Evolutionary conservation across 1,139 yeast species (phyloP), one percentile per base, ranked within the genome.

Genomic region (Suhomyces bolitotheri): DNA sequence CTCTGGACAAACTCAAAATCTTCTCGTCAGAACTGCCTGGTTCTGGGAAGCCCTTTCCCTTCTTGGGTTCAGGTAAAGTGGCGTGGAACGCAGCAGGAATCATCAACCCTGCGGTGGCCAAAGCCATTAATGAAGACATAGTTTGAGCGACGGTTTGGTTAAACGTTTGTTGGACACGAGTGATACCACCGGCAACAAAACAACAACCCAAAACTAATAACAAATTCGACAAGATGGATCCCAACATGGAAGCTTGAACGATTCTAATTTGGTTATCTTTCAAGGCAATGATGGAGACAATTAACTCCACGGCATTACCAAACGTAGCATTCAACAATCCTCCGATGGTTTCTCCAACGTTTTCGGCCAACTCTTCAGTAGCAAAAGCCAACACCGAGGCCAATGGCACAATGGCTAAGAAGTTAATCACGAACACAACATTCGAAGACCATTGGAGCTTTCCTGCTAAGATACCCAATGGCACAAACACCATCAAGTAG

Each of bases 131-230:
- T 3, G 96, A 87, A 20, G 92, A 80, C 97, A 94, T 92, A 13
- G 97, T 89, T 49, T 92, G 97, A 6, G 98, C 98, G 8, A 90
- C 97, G 0, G 97, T 90, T 61, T 84, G 95, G 67, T 90, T 90
- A 65, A 94, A 92, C 4, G 76, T 75, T 61, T 92, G 98, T 58
- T 86, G 95, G 28, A 82, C 74, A 43, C 94, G 76, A 47, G 86
- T 83, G 56, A 82, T 73, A 11, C 98, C 98, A 38, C 98, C 98
- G 32, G 89, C 92, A 21, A 92, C 65, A 57, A 92, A 94, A 56
- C 97, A 89, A 61, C 95, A 84, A n/a, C 98, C 98, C 43, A 92
- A 72, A 5, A 92, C 98, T 42, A 94, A 73, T 43, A 92, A 68
- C 51, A 89, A 66, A 61, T 92, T 92, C 34, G 96, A 86, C 40